Evolutionary conservation across 805 yeast genomes (phyloP), one percentile per base, ranked within the genome.

Genomic region (Wickerhamomyces hampshirensis): DNA sequence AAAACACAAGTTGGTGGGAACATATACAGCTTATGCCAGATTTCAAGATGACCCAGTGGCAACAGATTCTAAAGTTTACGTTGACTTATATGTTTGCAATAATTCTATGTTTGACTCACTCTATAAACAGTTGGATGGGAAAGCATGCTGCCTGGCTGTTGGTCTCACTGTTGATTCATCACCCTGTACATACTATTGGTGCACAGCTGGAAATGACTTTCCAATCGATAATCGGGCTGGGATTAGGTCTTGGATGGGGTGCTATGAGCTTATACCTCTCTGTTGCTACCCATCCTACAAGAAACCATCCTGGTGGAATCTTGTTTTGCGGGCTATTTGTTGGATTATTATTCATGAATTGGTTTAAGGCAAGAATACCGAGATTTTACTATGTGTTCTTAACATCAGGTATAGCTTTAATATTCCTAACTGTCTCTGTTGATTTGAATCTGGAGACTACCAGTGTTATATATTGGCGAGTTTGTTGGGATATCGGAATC

Each of bases 181-280:
- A 72, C 48, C 74, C 77, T 0, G 69, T 62, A 2, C 64, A 73
- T 36, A 56, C 64, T 5, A 34, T 68, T 6, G 76, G 77, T 9
- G 59, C 69, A 1, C 77, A 72, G 47, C 11, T 69, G 4, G 77
- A 71, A 46, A 62, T 71, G 37, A 61, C 72, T 0, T 2, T 64
- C 4, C 53, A 53, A 11, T 65, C 75, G 0, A 48, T 66, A 3
- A 1, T 61, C 0, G 77, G 77, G 1, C 51, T 58, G 1, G 56
- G 60, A 1, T 35, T 69, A 4, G 76, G 69, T 3, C 40, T 68
- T 28, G 75, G 68, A 0, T 68, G 74, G 71, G 58, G 69, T 2
- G 50, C 69, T 0, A 39, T 71, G 18, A 66, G 73, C 1, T 49
- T 71, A 47, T 67, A 55, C 35, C 50, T 72, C 1, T 61, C 75